Evolutionary conservation across 2,329 filamentous ascomycete genomes (phyloP).

Genomic region (Pestalotiopsis fici): DNA sequence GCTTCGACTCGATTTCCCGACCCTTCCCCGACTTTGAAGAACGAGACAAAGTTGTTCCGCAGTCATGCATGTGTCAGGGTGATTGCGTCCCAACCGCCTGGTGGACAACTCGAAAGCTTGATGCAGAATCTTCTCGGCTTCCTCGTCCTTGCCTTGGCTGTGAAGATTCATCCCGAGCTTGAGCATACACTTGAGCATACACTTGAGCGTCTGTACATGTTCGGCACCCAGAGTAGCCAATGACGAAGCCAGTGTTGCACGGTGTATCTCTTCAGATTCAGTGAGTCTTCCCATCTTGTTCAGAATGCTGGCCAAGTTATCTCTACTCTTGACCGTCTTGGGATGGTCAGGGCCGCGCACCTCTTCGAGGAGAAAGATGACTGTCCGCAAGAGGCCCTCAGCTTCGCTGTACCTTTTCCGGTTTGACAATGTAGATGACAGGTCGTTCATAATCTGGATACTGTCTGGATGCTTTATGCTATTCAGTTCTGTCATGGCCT

Average conservation of each 20-base stretch:
- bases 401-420: not conserved
- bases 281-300: not conserved
- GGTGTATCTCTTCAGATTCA: not conserved
- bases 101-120: not conserved
- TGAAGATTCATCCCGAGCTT: not conserved
- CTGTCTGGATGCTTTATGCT: not conserved
- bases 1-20: not conserved
- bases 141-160: not conserved
- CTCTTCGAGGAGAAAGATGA: not conserved
- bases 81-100: not conserved
- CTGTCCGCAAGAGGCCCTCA: not conserved
- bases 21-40: not conserved
- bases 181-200: not conserved
- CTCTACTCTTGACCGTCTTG: slow-evolving; percentile 1
- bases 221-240: not conserved
- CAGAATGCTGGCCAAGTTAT: not conserved
- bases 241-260: not conserved
- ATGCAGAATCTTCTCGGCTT: not conserved
- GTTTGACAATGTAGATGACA: not conserved
- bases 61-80: not conserved
- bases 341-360: not conserved
- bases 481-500: not conserved
- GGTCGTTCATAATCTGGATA: not conserved
- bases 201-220: not conserved
- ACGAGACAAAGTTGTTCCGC: not conserved